These are phyloP conservation scores for Albifimbria verrucaria DNA, from an alignment of 2,329 filamentous ascomycete genomes.

Conservation along the genomic window DNA sequence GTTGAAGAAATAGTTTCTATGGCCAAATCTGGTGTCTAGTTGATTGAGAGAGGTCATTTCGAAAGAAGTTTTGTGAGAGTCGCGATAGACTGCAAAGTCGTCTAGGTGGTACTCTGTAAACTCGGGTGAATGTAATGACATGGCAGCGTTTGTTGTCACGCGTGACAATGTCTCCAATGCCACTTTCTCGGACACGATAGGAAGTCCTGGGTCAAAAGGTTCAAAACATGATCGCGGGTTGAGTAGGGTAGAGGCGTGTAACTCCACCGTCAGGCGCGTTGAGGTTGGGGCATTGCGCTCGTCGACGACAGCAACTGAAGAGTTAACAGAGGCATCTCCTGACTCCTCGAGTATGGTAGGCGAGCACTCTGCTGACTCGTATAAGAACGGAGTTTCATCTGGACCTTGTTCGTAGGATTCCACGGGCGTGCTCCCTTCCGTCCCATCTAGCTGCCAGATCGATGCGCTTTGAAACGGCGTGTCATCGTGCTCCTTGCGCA, in stretches of 20 bases:
- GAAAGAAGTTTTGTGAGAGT: slow-evolving; percentile 27
- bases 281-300: background rate
- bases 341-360: too few species aligned
- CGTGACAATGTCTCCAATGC: slow-evolving; percentile 9
- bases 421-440: too few species aligned
- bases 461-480: too few species aligned
- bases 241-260: slow-evolving; percentile 22
- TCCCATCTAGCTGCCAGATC: too few species aligned
- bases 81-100: slow-evolving; percentile 56
- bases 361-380: too few species aligned
- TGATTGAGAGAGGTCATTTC: slow-evolving; percentile 57
- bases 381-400: too few species aligned
- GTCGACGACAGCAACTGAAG: too few species aligned
- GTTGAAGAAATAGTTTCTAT: slow-evolving; percentile 51
- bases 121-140: too few species aligned
- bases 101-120: slow-evolving; percentile 33
- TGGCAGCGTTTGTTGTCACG: too few species aligned
- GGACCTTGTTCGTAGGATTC: too few species aligned
- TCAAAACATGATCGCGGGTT: slow-evolving; percentile 27
- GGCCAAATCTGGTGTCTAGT: slow-evolving; percentile 35
- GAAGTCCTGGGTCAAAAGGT: slow-evolving; percentile 23
- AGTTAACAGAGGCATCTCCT: too few species aligned
- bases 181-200: slow-evolving; percentile 16
- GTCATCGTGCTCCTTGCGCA: too few species aligned
- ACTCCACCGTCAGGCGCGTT: slow-evolving; percentile 16